Percentiles rank a stretch among this genome's conserved stretches.
Conservation (phyloP, 208 protist genomes). For the Entamoeba invadens region DNA sequence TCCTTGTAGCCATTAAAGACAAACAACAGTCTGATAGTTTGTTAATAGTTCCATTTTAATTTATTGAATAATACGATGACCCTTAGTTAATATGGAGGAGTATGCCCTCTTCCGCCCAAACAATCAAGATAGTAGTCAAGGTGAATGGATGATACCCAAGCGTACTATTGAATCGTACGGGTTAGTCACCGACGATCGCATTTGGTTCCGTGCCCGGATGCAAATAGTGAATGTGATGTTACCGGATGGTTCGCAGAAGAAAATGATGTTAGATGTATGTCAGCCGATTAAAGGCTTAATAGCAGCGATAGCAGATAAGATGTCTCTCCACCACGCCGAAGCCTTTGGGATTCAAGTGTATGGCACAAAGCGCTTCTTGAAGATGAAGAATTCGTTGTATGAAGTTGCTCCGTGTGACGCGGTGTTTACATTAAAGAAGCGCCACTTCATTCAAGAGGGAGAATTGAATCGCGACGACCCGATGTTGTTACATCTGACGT, state of each 20-base stretch:
- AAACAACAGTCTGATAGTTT: neutral
- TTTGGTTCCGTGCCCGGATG: neutral
- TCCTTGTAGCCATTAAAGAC: neutral
- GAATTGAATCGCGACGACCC: neutral
- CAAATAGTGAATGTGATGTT: neutral
- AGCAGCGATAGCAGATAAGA: neutral
- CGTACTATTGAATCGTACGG: neutral
- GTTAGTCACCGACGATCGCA: neutral
- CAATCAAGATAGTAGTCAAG: neutral
- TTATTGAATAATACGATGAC: neutral
- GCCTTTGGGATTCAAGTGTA: neutral
- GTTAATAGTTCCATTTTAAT: neutral
- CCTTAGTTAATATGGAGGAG: neutral
- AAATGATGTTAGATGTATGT: neutral
- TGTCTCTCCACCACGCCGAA: neutral
- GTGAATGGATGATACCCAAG: neutral
- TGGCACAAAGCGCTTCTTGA: neutral
- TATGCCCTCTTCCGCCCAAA: neutral
- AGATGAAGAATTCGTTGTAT: neutral
- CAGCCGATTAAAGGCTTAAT: neutral
- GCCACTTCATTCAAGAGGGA: neutral
- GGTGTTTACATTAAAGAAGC: neutral
- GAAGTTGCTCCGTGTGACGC: neutral
- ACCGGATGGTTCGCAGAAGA: neutral
- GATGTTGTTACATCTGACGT: neutral